These are phyloP conservation scores for Singerocomus inundabilis DNA, from an alignment of 1,284 basidiomycete species.

Conservation along the genomic window DNA sequence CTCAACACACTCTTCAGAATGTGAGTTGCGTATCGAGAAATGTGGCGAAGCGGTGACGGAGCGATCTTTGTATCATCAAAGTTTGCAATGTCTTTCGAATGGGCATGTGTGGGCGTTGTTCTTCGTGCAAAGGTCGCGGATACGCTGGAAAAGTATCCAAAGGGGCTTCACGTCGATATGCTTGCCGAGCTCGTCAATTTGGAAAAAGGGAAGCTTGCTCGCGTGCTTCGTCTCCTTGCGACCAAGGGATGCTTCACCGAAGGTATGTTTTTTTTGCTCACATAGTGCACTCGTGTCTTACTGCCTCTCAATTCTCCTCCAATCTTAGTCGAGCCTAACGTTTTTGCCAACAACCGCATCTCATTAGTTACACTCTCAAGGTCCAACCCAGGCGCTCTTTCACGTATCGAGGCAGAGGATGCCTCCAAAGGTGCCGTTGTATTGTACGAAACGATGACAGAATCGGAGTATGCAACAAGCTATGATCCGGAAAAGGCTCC, in stretches of 20 bases:
- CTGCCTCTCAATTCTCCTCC: neutral
- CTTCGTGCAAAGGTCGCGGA: constrained; percentile 27
- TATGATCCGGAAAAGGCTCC: constrained; percentile 22
- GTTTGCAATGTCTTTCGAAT: constrained; percentile 25
- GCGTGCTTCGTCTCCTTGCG: constrained; percentile 34
- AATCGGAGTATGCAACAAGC: constrained; percentile 25
- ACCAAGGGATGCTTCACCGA: constrained; percentile 36
- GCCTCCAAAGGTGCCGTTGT: constrained; percentile 12
- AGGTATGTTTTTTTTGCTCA: constrained; percentile 9
- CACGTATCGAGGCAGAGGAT: constrained; percentile 16
- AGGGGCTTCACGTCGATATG: constrained; percentile 27
- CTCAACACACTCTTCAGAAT: constrained; percentile 29
- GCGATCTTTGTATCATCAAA: neutral
- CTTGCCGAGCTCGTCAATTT: constrained; percentile 25
- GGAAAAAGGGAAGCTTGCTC: constrained; percentile 30
- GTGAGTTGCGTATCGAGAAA: constrained; percentile 14
- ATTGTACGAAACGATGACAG: constrained; percentile 28
- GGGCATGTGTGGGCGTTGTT: constrained; percentile 26
- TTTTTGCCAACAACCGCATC: constrained; percentile 33
- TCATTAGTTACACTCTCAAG: constrained; percentile 24
- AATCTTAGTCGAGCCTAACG: constrained; percentile 19
- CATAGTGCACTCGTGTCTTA: neutral
- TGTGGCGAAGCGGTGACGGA: neutral
- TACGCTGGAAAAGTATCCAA: constrained; percentile 18
- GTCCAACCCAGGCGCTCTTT: constrained; percentile 8